Evolutionary conservation across 2,329 filamentous ascomycete species (phyloP).

Genomic region (Exophiala alcalophila): DNA sequence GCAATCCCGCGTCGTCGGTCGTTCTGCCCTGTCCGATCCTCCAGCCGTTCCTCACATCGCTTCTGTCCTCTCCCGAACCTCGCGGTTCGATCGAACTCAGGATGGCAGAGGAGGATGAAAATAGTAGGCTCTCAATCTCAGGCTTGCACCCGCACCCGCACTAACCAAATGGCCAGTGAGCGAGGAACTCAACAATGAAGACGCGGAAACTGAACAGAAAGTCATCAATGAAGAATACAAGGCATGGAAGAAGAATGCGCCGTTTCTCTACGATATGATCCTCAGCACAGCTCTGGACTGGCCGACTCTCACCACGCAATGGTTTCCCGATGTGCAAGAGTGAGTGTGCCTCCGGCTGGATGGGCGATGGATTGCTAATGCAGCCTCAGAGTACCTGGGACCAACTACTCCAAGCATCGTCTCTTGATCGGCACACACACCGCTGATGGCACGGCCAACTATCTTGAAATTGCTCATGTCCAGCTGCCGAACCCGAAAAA

Average conservation of each 20-base stretch:
- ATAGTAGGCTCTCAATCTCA: no score
- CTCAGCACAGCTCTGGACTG: slow-evolving; percentile 92
- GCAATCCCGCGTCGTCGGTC: no score
- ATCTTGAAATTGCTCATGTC: slow-evolving; percentile 90
- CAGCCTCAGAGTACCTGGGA: slow-evolving; percentile 64
- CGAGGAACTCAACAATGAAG: slow-evolving; percentile 84
- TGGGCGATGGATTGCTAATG: slow-evolving; percentile 15
- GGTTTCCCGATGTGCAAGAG: slow-evolving; percentile 93
- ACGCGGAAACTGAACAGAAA: slow-evolving; percentile 29
- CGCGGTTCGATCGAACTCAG: background rate
- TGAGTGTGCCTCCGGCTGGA: slow-evolving; percentile 37
- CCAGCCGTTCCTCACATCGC: background rate
- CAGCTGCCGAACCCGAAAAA: slow-evolving; percentile 76
- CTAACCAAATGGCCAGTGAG: slow-evolving; percentile 27
- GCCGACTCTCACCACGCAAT: slow-evolving; percentile 96
- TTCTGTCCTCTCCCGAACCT: background rate
- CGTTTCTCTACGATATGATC: slow-evolving; percentile 98
- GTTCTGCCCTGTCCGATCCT: no score
- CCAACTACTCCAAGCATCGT: slow-evolving; percentile 82
- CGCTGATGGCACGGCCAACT: slow-evolving; percentile 79
- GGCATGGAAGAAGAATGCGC: slow-evolving; percentile 99
- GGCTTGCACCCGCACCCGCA: background rate
- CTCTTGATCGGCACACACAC: slow-evolving; percentile 94
- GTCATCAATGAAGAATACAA: slow-evolving; percentile 74
- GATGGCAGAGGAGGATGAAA: slow-evolving; percentile 32